Conservation (phyloP, 2,329 filamentous ascomycete genomes). For the Cladosporium sphaerospermum region DNA sequence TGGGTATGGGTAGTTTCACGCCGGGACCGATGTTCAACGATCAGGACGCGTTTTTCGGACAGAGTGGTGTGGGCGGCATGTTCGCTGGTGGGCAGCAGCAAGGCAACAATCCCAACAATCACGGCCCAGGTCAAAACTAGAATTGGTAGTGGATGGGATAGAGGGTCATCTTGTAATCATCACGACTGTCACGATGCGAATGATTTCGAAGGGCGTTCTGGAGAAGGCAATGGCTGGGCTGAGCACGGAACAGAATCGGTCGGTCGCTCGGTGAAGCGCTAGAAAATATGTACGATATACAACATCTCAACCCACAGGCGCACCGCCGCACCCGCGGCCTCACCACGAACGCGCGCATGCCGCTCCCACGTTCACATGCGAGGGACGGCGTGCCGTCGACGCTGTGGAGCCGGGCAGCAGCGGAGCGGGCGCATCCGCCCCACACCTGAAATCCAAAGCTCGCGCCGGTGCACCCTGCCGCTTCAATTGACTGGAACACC, state of each 20-base stretch:
- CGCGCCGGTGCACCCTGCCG: too few relatives aligned
- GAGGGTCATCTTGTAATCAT: neutral
- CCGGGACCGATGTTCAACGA: conserved; percentile 20
- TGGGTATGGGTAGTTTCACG: conserved; percentile 28
- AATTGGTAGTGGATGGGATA: neutral
- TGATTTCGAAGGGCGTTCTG: neutral
- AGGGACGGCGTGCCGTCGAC: too few relatives aligned
- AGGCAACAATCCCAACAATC: neutral
- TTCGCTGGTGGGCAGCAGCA: neutral
- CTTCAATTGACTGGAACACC: too few relatives aligned
- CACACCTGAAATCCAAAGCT: too few relatives aligned
- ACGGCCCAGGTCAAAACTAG: neutral
- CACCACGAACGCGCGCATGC: too few relatives aligned
- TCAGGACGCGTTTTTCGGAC: conserved; percentile 2
- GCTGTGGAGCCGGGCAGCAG: too few relatives aligned
- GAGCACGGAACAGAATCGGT: too few relatives aligned
- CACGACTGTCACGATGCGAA: conserved; percentile 1
- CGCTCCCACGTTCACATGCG: too few relatives aligned
- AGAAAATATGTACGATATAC: too few relatives aligned
- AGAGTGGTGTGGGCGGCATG: conserved; percentile 1
- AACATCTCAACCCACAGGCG: neutral
- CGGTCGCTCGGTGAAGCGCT: too few relatives aligned
- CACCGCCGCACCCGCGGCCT: too few relatives aligned
- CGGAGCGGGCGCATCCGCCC: too few relatives aligned
- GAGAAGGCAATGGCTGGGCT: neutral